A percentile compares a stretch with the other conserved stretches of the same genome.
Evolutionary conservation across 305 asterid genomes (phyloP).

Genomic region (Rubia occidens): DNA sequence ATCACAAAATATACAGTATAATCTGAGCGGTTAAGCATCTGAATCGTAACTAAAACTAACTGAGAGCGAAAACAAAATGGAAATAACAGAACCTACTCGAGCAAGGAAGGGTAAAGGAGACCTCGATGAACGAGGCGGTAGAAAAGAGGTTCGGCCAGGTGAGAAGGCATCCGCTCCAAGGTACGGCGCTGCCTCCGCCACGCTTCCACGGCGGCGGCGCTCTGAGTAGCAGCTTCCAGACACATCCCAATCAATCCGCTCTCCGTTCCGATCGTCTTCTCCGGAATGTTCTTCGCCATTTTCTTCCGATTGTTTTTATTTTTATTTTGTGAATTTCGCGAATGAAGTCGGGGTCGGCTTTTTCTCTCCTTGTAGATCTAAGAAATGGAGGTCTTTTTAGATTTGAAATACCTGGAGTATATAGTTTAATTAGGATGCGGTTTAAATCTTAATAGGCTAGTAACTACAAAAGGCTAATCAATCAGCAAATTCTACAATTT

Average conservation of each 20-base stretch:
- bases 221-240: slow-evolving; percentile 65
- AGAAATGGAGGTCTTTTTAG: background rate
- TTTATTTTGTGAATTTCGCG: background rate
- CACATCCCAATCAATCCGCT: slow-evolving; percentile 55
- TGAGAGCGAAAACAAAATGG: background rate
- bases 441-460: too few relatives aligned
- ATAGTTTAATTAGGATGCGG: background rate
- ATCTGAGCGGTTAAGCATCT: background rate
- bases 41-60: background rate
- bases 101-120: slow-evolving; percentile 68
- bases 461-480: too few relatives aligned
- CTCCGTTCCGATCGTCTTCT: slow-evolving; percentile 24
- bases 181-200: slow-evolving; percentile 94
- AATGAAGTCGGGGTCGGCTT: background rate
- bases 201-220: slow-evolving; percentile 50
- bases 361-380: background rate
- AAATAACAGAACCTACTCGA: slow-evolving; percentile 40
- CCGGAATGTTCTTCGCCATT: slow-evolving; percentile 9
- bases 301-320: background rate
- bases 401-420: background rate
- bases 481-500: too few relatives aligned
- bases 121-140: slow-evolving; percentile 66
- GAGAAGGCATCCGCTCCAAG: slow-evolving; percentile 70
- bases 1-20: background rate
- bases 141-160: slow-evolving; percentile 62